phyloP scores from a whole-genome alignment of 139 green algal genomes.

The Volvox reticuliferus region DNA sequence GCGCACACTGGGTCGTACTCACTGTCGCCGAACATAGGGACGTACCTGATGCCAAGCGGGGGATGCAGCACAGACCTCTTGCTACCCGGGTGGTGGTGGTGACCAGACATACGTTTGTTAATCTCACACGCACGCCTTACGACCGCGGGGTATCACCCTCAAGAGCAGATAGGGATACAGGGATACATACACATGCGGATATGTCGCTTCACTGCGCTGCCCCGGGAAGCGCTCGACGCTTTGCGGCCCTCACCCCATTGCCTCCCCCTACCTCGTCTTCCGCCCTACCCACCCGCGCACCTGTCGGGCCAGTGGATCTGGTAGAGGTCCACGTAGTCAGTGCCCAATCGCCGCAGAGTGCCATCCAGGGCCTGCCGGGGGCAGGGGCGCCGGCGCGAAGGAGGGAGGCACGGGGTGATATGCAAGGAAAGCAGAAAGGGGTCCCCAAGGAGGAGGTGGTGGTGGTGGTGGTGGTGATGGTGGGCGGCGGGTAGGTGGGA shows the following conservation, averaged over 20 bases:
- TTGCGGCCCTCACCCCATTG: background rate
- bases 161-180: no score
- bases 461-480: background rate
- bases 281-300: constrained; percentile 31
- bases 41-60: constrained; percentile 79
- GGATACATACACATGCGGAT: no score
- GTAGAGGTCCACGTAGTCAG: constrained; percentile 93
- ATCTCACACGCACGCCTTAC: no score
- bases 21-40: constrained; percentile 96
- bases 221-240: no score
- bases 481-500: background rate
- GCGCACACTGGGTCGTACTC: constrained; percentile 78
- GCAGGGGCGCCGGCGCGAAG: background rate
- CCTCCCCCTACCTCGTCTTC: background rate
- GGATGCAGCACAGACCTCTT: no score
- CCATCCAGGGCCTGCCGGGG: constrained; percentile 72
- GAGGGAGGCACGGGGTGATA: no score
- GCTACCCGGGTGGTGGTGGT: no score
- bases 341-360: constrained; percentile 81
- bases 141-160: no score
- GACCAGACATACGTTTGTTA: no score
- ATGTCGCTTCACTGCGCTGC: no score
- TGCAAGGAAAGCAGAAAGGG: no score
- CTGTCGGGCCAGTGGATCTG: constrained; percentile 95
- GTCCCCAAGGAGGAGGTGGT: background rate